Evolutionary conservation across 1,284 basidiomycete genomes (phyloP), one percentile per base, ranked within the genome.

Genomic region (Porphyrellus sp.): DNA sequence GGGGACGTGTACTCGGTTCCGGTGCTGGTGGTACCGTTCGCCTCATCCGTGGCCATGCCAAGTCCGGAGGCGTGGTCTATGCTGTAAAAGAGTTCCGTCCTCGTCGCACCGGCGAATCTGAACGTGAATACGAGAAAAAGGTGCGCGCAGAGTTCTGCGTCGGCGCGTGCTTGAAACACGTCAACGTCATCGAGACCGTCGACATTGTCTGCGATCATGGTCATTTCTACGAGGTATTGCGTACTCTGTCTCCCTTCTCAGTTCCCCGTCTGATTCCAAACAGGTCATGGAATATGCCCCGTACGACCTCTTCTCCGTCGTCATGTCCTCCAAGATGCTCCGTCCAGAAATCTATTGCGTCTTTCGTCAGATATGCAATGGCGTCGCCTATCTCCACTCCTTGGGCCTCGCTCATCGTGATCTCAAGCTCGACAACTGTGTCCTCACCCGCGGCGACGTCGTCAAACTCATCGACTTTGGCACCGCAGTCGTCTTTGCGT

Each of bases 391-490:
- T 70, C 85, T 99, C 51, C 97, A 99, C 73, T 88, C 89, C 56
- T 89, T 99, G 77, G 97, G 97, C 35, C 86, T 99, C 30, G 97
- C 97, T 2, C 97, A 99, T 68, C 90, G 97, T 35, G 97, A 99
- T 72, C 83, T 99, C 71, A 99, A 99, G 74, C 87, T 99, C 59
- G 97, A 99, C 77, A 99, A 99, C 72, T 99, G 97, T 70, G 97
- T 99, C 73, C 97, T 99, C 92, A 98, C 92, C 25, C 78, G 78
- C 4, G 80, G 87, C 66, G 95, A 98, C 68, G 85, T 97, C 60
- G 91, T 99, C 77, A 99, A 99, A 74, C 83, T 99, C 59, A 99
- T 99, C 74, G 97, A 99, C 73, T 99, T 99, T 74, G 97, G 97
- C 45, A 99, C 97, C 1, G 97, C 97, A 15, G 96, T 95, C 54